Base-by-base conservation (phyloP, 495 filamentous ascomycete species). In the Hyphodiscus hymeniophilus region DNA sequence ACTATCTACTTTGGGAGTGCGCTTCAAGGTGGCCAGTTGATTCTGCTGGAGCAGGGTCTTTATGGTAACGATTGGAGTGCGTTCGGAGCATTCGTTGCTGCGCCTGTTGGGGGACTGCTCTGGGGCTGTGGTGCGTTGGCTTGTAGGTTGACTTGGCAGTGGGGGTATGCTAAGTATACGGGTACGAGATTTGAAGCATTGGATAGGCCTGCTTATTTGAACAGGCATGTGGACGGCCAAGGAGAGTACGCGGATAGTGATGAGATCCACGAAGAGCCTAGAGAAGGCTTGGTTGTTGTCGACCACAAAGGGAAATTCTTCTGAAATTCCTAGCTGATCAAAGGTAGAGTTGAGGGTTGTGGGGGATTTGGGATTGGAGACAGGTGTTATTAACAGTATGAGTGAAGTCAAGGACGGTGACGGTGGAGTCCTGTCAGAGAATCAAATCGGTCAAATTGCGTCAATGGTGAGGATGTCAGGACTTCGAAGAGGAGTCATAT, bases 31-130 rank as follows among this genome's bases (percentile, higher is more conserved):
- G 81, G 71, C 10, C 70, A 82, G 50, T 71, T 89, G 17, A 70
- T 89, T 47, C 65, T 89, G 16, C 63, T 89, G n/a, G 67, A 84
- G 52, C 63, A 77, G 44, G 84, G 85, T 0, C 66, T 89, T 12
- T 89, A 84, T 60, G 75, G 67, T 0, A 68, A 76, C 33, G 84
- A 85, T 56, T 89, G 84, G 84, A 79, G 76, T 50, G 80, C 72
- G 6, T 89, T 89, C 57, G 84, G 84, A 41, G 82, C 83, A n/a
- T 89, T 88, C 45, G 71, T 87, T 10, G 84, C 79, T n/a, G 82
- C 82, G 4, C 84, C 84, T 1, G 54, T 87, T 13, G 84, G 84
- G 7, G 82, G 82, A 7, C 45, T 89, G 10, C 63, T 89, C 28
- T 89, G 81, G 77, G 80, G 74, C 13, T 71, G 76, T 35, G 75